These are phyloP conservation scores for Physcomitrellopsis africana DNA, from an alignment of 225 moss, liverwort and hornwort genomes.

Conservation along the genomic window DNA sequence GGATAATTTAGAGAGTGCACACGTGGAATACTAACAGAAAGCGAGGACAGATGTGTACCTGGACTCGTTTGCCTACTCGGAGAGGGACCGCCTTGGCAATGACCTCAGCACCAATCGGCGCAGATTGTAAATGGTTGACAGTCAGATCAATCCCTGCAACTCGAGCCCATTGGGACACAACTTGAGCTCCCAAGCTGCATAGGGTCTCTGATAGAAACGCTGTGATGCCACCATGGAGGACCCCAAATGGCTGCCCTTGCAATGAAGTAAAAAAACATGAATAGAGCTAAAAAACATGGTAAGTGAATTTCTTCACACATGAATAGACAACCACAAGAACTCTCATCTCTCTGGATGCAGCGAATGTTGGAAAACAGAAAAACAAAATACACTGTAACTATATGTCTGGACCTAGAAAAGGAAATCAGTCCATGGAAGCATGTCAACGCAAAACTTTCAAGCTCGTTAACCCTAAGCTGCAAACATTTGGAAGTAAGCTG, in stretches of 20 bases:
- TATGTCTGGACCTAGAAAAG: neutral
- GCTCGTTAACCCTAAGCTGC: neutral
- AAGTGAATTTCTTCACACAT: neutral
- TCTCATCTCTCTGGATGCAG: neutral
- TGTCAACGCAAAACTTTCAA: constrained; percentile 1
- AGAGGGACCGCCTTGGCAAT: constrained; percentile 52
- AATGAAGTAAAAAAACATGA: neutral
- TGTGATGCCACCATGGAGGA: constrained; percentile 58
- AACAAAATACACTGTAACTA: neutral
- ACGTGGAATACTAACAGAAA: neutral
- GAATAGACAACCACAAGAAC: too few species aligned
- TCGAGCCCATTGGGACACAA: constrained; percentile 48
- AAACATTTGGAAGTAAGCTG: neutral
- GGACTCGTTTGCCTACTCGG: constrained; percentile 69
- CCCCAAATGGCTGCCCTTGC: constrained; percentile 48
- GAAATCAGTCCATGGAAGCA: constrained; percentile 11
- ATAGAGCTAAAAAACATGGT: neutral
- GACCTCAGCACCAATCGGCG: constrained; percentile 41
- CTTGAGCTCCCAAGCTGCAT: constrained; percentile 51
- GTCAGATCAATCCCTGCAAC: constrained; percentile 52
- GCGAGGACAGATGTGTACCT: constrained; percentile 47
- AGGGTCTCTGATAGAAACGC: constrained; percentile 51
- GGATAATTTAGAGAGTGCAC: neutral
- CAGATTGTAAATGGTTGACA: constrained; percentile 37
- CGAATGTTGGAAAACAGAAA: neutral